Evolutionary conservation across 2,329 filamentous ascomycete species (phyloP).

Genomic region (Fusarium multiceps): DNA sequence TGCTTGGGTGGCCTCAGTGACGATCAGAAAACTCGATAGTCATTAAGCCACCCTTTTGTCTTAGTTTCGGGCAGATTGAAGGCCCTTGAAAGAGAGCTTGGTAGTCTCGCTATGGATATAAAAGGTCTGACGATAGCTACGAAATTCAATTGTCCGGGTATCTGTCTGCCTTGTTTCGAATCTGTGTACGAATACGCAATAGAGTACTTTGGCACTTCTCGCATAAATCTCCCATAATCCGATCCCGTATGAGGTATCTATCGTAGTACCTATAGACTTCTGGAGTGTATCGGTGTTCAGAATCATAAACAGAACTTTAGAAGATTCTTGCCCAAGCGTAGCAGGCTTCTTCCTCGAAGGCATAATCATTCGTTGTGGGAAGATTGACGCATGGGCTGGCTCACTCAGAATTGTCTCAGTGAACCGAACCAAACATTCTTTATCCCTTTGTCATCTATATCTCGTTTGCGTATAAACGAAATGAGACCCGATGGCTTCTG

Average conservation of each 20-base stretch:
- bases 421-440: background rate
- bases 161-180: background rate
- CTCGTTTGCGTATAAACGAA: fast-evolving
- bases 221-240: fast-evolving
- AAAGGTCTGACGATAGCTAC: background rate
- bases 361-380: background rate
- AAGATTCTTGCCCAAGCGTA: background rate
- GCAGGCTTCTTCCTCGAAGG: background rate
- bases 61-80: background rate
- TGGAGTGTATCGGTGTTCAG: fast-evolving
- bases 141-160: background rate
- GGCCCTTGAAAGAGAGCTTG: background rate
- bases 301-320: background rate
- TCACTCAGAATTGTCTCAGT: background rate
- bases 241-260: background rate
- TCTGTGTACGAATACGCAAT: background rate
- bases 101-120: background rate
- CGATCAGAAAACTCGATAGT: background rate
- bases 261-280: fast-evolving
- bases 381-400: background rate
- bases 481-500: background rate
- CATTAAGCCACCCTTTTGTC: background rate
- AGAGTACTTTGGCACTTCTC: background rate
- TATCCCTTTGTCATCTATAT: background rate
- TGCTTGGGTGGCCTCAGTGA: background rate